Base-by-base conservation (phyloP, 148 eudicot species). In the Rhododendron molle region DNA sequence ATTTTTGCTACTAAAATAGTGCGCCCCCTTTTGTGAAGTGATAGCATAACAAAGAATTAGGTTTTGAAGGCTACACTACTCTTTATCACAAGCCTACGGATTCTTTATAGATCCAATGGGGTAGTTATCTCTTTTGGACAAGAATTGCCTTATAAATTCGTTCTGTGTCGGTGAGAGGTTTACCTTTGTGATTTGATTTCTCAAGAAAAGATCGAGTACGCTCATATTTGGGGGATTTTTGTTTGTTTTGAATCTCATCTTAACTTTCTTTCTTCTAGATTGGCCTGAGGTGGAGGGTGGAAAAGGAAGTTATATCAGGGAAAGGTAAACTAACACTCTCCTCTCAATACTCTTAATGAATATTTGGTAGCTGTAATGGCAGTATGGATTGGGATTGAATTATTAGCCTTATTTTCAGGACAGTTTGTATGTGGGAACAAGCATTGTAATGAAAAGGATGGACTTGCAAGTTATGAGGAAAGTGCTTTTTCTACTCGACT, bases 251-350 rank as follows among this genome's bases (percentile, higher is more conserved):
- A 84, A 38, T 60, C 78, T 8, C 7, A 38, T 60, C 78, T 5
- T 2, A 74, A 85, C 46, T 72, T 83, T 74, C 79, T 78, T 74
- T 82, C 87, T 88, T 67, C 73, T 86, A 96, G 99, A 90, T 96
- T 93, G 99, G 99, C 84, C 90, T 96, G 89, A 95, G 99, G 87
- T 96, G 99, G 99, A 96, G 99, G 88, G 93, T 95, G 28, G 98
- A 95, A 87, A 95, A 93, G 71, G 99, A 96, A 94, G 99, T 96
- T 58, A 86, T 91, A 65, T 92, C 98, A 87, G 99, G 99, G 83
- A 96, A 96, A 95, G 99, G 99, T 96, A 87, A 74, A 10, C 50
- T 82, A 16, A 16, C 80, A 18, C 47, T 67, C 80, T 36, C 28
- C 73, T 72, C 50, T 85, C 74, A 12, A 77, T 82, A 47, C 71